Evolutionary conservation across 495 filamentous ascomycete genomes (phyloP).

Genomic region (Staphylotrichum tortipilum): DNA sequence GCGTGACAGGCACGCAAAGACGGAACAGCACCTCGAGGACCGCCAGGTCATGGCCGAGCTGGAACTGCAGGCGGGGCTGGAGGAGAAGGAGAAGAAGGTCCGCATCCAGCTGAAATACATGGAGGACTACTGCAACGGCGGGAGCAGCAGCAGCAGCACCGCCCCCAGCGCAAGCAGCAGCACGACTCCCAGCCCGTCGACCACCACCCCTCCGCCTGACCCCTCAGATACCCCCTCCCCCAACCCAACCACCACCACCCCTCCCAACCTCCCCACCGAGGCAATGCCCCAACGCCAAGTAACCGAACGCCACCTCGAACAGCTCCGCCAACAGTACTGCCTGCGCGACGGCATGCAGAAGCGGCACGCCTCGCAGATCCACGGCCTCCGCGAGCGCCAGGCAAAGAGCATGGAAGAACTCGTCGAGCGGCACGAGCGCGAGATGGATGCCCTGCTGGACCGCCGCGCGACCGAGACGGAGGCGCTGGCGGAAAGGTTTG

Average conservation of each 20-base stretch:
- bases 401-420: slow-evolving; percentile 60
- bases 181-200: no score
- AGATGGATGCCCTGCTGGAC: slow-evolving; percentile 48
- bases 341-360: slow-evolving; percentile 60
- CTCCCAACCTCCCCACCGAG: no score
- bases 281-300: slow-evolving; percentile 39
- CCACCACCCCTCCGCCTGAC: no score
- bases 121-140: slow-evolving; percentile 65
- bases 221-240: no score
- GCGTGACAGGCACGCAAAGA: slow-evolving; percentile 41
- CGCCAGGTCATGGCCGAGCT: slow-evolving; percentile 67
- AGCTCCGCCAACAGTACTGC: slow-evolving; percentile 64
- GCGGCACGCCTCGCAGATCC: slow-evolving; percentile 64
- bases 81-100: slow-evolving; percentile 50
- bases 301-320: slow-evolving; percentile 49
- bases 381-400: slow-evolving; percentile 71
- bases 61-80: slow-evolving; percentile 40
- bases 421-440: slow-evolving; percentile 53
- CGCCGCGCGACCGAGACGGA: slow-evolving; percentile 45
- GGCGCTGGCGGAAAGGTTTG: slow-evolving; percentile 48
- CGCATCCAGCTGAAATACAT: slow-evolving; percentile 66
- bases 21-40: slow-evolving; percentile 58
- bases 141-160: slow-evolving; percentile 4
- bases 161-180: no score
- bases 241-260: no score